Base-by-base conservation (phyloP, 2,329 filamentous ascomycete species). In the Verticillium longisporum region DNA sequence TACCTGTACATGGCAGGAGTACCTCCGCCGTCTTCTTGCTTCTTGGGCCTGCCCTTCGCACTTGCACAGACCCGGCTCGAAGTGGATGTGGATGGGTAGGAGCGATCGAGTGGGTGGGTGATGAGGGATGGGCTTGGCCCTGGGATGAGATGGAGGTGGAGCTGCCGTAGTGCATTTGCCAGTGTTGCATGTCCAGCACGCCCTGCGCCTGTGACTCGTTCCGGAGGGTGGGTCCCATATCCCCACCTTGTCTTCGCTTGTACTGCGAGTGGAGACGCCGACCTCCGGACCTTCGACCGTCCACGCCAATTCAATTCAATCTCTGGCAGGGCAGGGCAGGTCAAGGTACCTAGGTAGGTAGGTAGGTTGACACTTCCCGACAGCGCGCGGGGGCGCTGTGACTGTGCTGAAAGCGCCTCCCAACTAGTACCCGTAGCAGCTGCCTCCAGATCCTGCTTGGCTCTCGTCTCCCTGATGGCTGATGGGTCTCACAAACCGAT, bases 1-100 rank as follows among this genome's bases (percentile, higher is more conserved):
- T 64, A 64, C 63, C 61, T 60, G 63, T 63, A 64, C 63, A 53
- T 60, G 50, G 21, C n/a, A 5, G 21, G 58, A 53, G 63, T 64
- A 60, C 63, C 18, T 60, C 36, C 26, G 26, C 26, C 45, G 15
- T 41, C 38, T 41, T 15, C 38, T 18, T 31, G 38, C 38, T 41
- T 15, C 38, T 41, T 31, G 38, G 10, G 45, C 45, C 45, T 53
- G n/a, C 26, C 45, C 45, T 53, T 18, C 34, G 34, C 45, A 53
- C 45, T 53, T 53, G 18, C 45, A 53, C 45, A n/a, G 45, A 53
- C n/a, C 45, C 45, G 45, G 45, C 45, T 37, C 21, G 50, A 38
- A 45, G 54, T 54, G 55, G 54, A 41, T 41, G 62, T 57, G 4
- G 34, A 15, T 53, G 34, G 37, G 26, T 26, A 57, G 3, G 61